phyloP scores from a whole-genome alignment of 306 rosid genomes.

The Cicer bijugum region DNA sequence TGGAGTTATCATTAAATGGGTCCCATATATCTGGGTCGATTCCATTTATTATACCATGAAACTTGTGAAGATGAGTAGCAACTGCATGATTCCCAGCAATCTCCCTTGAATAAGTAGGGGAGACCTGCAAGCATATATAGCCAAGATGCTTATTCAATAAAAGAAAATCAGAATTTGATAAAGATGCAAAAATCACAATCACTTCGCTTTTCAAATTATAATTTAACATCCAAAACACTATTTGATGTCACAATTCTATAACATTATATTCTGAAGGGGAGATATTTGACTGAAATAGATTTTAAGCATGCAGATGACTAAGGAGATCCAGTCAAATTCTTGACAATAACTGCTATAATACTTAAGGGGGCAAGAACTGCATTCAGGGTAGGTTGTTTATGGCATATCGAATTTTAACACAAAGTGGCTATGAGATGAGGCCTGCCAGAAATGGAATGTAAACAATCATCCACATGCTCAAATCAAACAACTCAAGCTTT shows the following conservation, averaged over 20 bases:
- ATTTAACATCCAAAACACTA: conserved; percentile 24
- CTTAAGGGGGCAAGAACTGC: background rate
- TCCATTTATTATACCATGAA: conserved; percentile 96
- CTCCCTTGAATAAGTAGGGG: conserved; percentile 85
- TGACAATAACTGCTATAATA: background rate
- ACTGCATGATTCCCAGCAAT: conserved; percentile 67
- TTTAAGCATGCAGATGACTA: conserved; percentile 9
- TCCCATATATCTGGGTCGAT: conserved; percentile 98
- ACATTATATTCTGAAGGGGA: conserved; percentile 24
- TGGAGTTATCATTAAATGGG: conserved; percentile 74
- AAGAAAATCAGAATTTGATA: conserved; percentile 27
- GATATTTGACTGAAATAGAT: conserved; percentile 25
- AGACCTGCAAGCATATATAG: conserved; percentile 65
- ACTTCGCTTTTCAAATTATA: conserved; percentile 32
- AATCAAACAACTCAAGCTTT: conserved; percentile 8
- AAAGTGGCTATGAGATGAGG: background rate
- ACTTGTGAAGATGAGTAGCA: conserved; percentile 83
- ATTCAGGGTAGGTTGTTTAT: conserved; percentile 3
- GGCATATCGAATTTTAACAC: conserved; percentile 3
- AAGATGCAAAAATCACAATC: conserved; percentile 16
- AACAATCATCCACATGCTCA: background rate
- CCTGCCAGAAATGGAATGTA: conserved; percentile 8
- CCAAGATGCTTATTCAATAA: conserved; percentile 13
- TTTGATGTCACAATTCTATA: background rate
- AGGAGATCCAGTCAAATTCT: conserved; percentile 32